These are phyloP conservation scores for Stagonosporopsis vannaccii DNA, from an alignment of 2,329 filamentous ascomycete species.

Conservation along the genomic window DNA sequence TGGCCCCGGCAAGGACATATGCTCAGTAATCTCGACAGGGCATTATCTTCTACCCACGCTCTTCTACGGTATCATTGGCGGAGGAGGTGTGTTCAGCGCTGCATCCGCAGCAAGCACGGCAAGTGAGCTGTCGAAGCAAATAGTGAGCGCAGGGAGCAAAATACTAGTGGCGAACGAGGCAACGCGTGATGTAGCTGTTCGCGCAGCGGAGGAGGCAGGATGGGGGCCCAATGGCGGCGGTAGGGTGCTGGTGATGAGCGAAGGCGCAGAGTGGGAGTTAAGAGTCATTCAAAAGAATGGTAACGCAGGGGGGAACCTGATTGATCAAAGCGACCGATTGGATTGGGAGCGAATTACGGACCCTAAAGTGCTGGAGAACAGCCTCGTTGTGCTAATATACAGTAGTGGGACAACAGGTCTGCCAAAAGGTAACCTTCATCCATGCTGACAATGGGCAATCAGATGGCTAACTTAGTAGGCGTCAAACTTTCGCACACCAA, in stretches of 20 bases:
- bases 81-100: slow-evolving; percentile 66
- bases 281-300: slow-evolving; percentile 43
- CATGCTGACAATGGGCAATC: background rate
- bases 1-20: slow-evolving; percentile 58
- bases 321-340: slow-evolving; percentile 52
- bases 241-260: slow-evolving; percentile 61
- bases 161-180: slow-evolving; percentile 58
- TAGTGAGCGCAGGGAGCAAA: slow-evolving; percentile 53
- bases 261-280: slow-evolving; percentile 48
- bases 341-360: slow-evolving; percentile 65
- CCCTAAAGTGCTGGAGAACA: slow-evolving; percentile 54
- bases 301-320: slow-evolving; percentile 25
- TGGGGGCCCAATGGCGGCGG: slow-evolving; percentile 43
- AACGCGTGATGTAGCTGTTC: slow-evolving; percentile 56
- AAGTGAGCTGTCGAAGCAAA: slow-evolving; percentile 59
- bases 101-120: slow-evolving; percentile 60
- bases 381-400: slow-evolving; percentile 56
- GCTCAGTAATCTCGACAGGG: slow-evolving; percentile 64
- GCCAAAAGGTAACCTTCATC: slow-evolving; percentile 49
- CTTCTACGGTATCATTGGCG: slow-evolving; percentile 65
- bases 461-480: slow-evolving; percentile 21
- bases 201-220: slow-evolving; percentile 59
- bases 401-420: slow-evolving; percentile 58
- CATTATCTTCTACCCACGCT: slow-evolving; percentile 62
- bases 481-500: slow-evolving; percentile 56